Evolutionary conservation across 2,329 filamentous ascomycete genomes (phyloP).

Genomic region (Aspergillus fijiensis): DNA sequence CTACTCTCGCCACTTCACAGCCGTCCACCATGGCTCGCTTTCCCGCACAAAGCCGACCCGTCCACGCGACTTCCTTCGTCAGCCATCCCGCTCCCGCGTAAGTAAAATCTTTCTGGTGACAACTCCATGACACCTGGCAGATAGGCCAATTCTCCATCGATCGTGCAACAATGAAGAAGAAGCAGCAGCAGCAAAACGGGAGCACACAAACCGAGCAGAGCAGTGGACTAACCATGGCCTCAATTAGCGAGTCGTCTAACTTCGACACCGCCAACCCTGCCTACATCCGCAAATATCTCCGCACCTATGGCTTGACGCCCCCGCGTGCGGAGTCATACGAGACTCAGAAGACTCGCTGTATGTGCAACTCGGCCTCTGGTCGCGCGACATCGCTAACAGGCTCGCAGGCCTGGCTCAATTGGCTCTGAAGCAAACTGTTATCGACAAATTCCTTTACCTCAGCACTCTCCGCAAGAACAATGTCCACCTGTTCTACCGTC

Average conservation of each 20-base stretch:
- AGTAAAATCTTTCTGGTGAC: slow-evolving; percentile 13
- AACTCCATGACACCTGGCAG: too few relatives aligned
- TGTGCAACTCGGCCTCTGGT: slow-evolving; percentile 9
- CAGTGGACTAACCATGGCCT: slow-evolving; percentile 9
- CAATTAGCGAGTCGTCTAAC: slow-evolving; percentile 39
- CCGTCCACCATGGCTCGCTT: slow-evolving; percentile 38
- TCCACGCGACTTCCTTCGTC: slow-evolving; percentile 36
- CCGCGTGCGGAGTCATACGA: slow-evolving; percentile 51
- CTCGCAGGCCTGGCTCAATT: slow-evolving; percentile 45
- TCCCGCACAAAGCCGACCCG: slow-evolving; percentile 36
- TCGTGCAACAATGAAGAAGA: background rate
- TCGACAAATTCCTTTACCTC: slow-evolving; percentile 53
- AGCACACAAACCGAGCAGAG: background rate
- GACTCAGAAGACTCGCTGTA: slow-evolving; percentile 50
- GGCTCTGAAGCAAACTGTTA: slow-evolving; percentile 47
- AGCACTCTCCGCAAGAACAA: slow-evolving; percentile 53
- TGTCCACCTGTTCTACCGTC: slow-evolving; percentile 54
- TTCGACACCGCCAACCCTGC: slow-evolving; percentile 52
- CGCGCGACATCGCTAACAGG: slow-evolving; percentile 11
- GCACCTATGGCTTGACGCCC: slow-evolving; percentile 52
- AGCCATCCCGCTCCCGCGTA: slow-evolving; percentile 36
- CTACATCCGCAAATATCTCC: slow-evolving; percentile 53
- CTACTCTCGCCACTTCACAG: slow-evolving; percentile 25
- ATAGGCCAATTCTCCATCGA: background rate
- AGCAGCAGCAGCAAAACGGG: background rate